These are phyloP conservation scores for Entamoeba moshkovskii DNA, from an alignment of 208 protist genomes.

Conservation along the genomic window DNA sequence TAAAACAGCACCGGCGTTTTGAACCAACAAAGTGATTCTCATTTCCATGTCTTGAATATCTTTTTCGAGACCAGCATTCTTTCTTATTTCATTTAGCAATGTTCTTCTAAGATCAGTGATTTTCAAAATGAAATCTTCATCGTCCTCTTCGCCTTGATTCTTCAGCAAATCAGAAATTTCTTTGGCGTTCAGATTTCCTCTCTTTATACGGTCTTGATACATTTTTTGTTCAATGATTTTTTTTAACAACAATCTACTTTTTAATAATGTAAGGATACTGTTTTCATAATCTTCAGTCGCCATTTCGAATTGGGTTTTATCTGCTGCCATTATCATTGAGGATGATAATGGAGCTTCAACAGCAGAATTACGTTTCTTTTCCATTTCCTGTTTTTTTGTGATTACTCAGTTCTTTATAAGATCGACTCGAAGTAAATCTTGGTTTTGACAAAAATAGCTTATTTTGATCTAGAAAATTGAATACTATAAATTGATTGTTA, in stretches of 20 bases:
- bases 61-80: background rate
- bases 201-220: background rate
- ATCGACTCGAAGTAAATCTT: no score
- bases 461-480: no score
- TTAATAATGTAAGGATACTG: background rate
- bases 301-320: background rate
- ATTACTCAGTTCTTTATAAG: no score
- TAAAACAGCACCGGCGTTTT: background rate
- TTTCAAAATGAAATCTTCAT: background rate
- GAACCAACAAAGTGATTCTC: background rate
- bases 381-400: no score
- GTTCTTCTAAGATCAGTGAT: background rate
- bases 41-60: background rate
- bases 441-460: no score
- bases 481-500: no score
- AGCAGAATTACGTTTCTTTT: no score
- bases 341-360: no score
- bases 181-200: background rate
- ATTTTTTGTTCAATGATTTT: constrained; percentile 5
- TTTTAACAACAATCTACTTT: background rate
- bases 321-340: background rate
- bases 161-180: background rate
- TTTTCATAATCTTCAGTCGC: background rate
- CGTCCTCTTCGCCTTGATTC: background rate
- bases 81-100: background rate